Conservation (phyloP, 1,284 basidiomycete genomes). For the Malassezia arunalokei region DNA sequence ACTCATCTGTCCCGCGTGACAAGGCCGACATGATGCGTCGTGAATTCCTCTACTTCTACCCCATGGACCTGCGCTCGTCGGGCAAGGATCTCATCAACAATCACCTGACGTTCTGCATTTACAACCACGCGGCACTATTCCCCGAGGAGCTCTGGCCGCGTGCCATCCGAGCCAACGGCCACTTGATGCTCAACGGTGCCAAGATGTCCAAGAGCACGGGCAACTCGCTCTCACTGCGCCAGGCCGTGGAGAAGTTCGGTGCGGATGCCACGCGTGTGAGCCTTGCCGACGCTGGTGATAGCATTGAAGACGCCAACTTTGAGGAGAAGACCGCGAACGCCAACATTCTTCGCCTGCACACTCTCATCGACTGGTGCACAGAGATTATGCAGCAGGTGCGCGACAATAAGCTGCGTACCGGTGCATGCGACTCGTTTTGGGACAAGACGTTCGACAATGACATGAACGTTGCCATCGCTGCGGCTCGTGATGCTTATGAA, state of each 20-base stretch:
- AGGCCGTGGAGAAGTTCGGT: constrained; percentile 57
- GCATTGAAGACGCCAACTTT: constrained; percentile 94
- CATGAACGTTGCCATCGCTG: constrained; percentile 69
- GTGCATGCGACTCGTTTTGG: constrained; percentile 45
- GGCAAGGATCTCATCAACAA: constrained; percentile 96
- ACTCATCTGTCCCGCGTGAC: constrained; percentile 57
- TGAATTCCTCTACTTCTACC: constrained; percentile 96
- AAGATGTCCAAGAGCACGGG: constrained; percentile 99
- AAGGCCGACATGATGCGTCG: constrained; percentile 74
- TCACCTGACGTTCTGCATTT: constrained; percentile 86
- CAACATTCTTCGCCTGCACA: constrained; percentile 86
- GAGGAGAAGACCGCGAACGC: constrained; percentile 98
- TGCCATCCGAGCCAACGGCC: constrained; percentile 87
- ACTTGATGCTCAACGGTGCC: constrained; percentile 93
- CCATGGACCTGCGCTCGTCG: constrained; percentile 95
- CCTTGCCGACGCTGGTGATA: constrained; percentile 92
- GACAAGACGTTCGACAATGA: constrained; percentile 86
- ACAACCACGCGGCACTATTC: constrained; percentile 89
- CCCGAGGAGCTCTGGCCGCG: constrained; percentile 83
- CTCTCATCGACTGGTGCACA: constrained; percentile 80
- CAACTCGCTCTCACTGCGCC: constrained; percentile 41
- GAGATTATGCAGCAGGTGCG: constrained; percentile 58
- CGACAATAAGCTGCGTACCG: constrained; percentile 57
- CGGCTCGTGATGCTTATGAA: constrained; percentile 53
- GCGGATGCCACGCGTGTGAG: constrained; percentile 82